Percentiles rank a stretch among this genome's conserved stretches.
Conservation (phyloP, 2,329 filamentous ascomycete species). For the Diaporthe capsici region DNA sequence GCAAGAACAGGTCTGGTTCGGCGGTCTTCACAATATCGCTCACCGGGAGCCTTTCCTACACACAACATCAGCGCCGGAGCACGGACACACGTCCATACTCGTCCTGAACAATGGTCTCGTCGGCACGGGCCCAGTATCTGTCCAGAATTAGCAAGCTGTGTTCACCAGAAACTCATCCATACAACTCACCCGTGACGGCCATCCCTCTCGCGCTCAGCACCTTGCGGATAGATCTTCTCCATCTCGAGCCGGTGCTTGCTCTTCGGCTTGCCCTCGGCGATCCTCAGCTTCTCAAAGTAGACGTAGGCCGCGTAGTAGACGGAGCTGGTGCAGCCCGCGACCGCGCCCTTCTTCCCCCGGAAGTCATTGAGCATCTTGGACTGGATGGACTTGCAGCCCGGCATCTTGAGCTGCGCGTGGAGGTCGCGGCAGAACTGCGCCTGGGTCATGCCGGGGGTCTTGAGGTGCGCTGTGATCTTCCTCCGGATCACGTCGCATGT, state of each 20-base stretch:
- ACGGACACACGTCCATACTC: neutral
- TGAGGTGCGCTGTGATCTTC: constrained; percentile 67
- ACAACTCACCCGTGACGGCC: neutral
- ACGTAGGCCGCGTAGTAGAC: constrained; percentile 66
- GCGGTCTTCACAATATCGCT: neutral
- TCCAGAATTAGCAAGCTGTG: neutral
- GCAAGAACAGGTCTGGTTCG: neutral
- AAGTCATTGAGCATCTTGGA: constrained; percentile 59
- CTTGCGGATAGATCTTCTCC: constrained; percentile 50
- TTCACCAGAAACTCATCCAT: neutral
- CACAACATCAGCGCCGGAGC: neutral
- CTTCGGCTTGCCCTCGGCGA: constrained; percentile 63
- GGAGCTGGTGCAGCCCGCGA: constrained; percentile 57
- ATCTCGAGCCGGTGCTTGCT: constrained; percentile 61
- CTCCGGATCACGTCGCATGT: constrained; percentile 70
- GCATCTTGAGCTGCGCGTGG: constrained; percentile 28
- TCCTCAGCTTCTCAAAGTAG: constrained; percentile 67
- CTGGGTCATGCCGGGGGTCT: constrained; percentile 62
- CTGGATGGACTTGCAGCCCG: constrained; percentile 47
- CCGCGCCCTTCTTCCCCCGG: constrained; percentile 58
- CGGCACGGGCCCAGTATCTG: neutral
- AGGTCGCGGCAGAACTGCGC: constrained; percentile 64
- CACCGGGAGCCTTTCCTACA: neutral
- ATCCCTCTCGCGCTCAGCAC: constrained; percentile 4
- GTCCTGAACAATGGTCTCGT: neutral